A percentile compares a stretch with the other conserved stretches of the same genome.
phyloP scores from a whole-genome alignment of 345 rosid species.

The Eucalyptus paniculata region DNA sequence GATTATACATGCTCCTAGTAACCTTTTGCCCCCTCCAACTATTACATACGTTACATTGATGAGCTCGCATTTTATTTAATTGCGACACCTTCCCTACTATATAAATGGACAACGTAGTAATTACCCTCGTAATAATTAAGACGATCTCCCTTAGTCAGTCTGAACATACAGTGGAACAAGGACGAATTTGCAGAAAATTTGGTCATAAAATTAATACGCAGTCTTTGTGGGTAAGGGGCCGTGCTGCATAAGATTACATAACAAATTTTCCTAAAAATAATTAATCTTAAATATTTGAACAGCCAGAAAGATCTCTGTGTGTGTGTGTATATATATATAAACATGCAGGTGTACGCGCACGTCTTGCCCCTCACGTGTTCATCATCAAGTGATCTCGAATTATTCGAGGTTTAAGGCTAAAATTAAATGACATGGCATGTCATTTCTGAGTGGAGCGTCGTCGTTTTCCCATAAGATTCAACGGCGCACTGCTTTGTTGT shows the following conservation, averaged over 20 bases:
- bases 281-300: background rate
- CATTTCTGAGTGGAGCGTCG: too few species aligned
- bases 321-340: too few species aligned
- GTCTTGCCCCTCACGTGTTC: too few species aligned
- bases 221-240: background rate
- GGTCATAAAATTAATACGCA: too few species aligned
- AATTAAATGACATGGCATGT: too few species aligned
- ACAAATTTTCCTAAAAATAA: background rate
- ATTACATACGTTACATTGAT: background rate
- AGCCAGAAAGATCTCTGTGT: background rate
- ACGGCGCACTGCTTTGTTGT: too few species aligned
- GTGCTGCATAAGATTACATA: background rate
- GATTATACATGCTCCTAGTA: too few species aligned
- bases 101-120: background rate
- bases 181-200: background rate
- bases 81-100: background rate
- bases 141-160: background rate
- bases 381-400: too few species aligned
- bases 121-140: background rate
- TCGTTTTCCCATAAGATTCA: too few species aligned
- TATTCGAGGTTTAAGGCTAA: too few species aligned
- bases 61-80: background rate
- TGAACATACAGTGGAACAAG: background rate
- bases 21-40: too few species aligned
- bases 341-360: background rate